Evolutionary conservation across 768 basidiomycete species (phyloP).

Genomic region (Kwoniella dejecticola): DNA sequence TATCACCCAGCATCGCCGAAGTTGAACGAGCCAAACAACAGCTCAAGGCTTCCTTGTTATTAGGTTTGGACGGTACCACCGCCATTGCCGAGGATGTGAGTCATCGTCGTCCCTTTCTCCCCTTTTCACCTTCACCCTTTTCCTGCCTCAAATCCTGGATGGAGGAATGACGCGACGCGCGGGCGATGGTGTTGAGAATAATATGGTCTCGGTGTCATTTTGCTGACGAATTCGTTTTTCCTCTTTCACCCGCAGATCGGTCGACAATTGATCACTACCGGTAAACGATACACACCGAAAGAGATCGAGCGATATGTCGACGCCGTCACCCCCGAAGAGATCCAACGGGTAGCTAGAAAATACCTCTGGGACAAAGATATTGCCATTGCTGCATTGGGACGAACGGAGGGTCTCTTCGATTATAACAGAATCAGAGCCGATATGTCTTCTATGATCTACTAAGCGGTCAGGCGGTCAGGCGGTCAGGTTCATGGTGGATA

Average conservation of each 20-base stretch:
- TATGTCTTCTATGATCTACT: constrained; percentile 58
- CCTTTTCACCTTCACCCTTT: neutral
- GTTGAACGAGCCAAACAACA: constrained; percentile 98
- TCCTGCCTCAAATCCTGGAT: no score
- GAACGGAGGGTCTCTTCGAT: constrained; percentile 87
- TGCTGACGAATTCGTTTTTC: neutral
- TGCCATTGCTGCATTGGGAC: constrained; percentile 74
- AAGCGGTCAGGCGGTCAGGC: constrained; percentile 23
- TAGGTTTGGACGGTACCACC: constrained; percentile 91
- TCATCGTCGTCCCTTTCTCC: constrained; percentile 3
- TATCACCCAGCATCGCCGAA: constrained; percentile 76
- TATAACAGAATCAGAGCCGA: constrained; percentile 72
- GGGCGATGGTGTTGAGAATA: no score
- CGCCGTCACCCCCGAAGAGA: constrained; percentile 81
- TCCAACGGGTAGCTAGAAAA: constrained; percentile 91
- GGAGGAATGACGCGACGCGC: no score
- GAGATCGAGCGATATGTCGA: constrained; percentile 94
- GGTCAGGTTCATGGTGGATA: neutral
- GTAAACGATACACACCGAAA: constrained; percentile 81
- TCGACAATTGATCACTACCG: constrained; percentile 93
- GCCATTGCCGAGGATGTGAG: constrained; percentile 85
- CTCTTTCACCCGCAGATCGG: constrained; percentile 64
- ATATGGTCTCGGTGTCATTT: no score
- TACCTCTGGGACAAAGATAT: constrained; percentile 96
- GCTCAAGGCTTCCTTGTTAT: constrained; percentile 88